Conservation (phyloP, 1,139 yeast species). For the Saccharomyces pastorianus region DNA sequence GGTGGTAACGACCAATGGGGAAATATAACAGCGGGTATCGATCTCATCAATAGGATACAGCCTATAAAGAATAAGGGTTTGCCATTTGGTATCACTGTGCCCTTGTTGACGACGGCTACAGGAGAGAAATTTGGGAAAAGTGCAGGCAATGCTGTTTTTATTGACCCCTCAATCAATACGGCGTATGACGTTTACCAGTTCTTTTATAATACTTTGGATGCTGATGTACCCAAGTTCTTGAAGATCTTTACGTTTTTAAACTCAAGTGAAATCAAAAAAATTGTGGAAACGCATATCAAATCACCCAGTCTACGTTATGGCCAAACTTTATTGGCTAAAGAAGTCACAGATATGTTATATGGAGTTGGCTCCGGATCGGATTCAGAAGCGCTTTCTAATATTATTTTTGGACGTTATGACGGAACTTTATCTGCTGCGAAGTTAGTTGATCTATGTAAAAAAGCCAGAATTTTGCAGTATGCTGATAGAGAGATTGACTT, state of each 20-base stretch:
- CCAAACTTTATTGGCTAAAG: constrained; percentile 70
- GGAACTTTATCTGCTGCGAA: constrained; percentile 44
- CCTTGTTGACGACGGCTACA: constrained; percentile 74
- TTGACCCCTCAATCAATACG: constrained; percentile 61
- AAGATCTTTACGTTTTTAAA: constrained; percentile 78
- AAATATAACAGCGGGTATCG: constrained; percentile 92
- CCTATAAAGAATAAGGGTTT: constrained; percentile 25
- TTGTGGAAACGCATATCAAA: constrained; percentile 44
- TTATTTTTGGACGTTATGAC: constrained; percentile 52
- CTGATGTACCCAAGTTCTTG: constrained; percentile 59
- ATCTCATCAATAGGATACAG: constrained; percentile 61
- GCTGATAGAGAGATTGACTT: constrained; percentile 34
- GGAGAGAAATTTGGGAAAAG: constrained; percentile 97
- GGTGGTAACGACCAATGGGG: constrained; percentile 99
- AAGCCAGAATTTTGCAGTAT: constrained; percentile 51
- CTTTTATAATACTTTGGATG: constrained; percentile 74
- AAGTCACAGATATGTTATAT: constrained; percentile 79
- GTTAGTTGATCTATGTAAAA: constrained; percentile 50
- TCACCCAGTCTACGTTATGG: constrained; percentile 63
- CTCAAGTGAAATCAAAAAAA: constrained; percentile 43
- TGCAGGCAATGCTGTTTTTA: constrained; percentile 93
- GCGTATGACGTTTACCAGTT: constrained; percentile 83
- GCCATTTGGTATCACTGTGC: constrained; percentile 80
- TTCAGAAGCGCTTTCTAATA: constrained; percentile 55
- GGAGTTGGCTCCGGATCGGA: constrained; percentile 66